These are phyloP conservation scores for Colletotrichum destructivum DNA, from an alignment of 2,329 filamentous ascomycete genomes.

Conservation along the genomic window DNA sequence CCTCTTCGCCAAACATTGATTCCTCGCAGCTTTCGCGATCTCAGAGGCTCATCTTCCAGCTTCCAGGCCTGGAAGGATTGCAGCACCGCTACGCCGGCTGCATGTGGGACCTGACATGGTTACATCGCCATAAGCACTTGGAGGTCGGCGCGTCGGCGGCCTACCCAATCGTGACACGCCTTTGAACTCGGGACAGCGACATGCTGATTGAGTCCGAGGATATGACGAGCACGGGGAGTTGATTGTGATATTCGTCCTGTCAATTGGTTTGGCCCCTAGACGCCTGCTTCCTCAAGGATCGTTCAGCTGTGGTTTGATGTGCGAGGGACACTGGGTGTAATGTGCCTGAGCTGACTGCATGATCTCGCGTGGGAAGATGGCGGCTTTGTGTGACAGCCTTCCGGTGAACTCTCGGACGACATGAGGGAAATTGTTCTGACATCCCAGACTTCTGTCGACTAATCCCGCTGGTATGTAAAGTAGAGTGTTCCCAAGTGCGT, in stretches of 20 bases:
- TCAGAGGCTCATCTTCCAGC: background rate
- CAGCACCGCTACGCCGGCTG: conserved; percentile 7
- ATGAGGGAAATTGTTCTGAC: background rate
- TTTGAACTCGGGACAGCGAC: background rate
- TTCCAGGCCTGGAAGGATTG: conserved; percentile 10
- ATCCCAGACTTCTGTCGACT: too few species aligned
- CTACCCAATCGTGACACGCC: conserved; percentile 23
- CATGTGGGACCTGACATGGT: conserved; percentile 35
- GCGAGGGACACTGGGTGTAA: background rate
- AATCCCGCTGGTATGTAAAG: too few species aligned
- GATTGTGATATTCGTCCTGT: background rate
- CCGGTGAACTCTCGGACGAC: background rate
- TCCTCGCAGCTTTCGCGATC: background rate
- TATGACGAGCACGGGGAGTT: background rate
- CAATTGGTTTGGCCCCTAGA: background rate
- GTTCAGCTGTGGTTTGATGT: conserved; percentile 13
- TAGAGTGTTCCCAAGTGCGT: background rate
- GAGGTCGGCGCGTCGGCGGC: background rate
- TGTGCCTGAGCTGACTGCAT: conserved; percentile 2
- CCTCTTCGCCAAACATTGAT: background rate
- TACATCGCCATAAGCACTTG: conserved; percentile 42
- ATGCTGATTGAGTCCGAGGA: conserved; percentile 1
- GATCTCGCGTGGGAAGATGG: background rate
- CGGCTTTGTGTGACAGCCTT: background rate
- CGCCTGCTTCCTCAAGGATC: conserved; percentile 4